Conservation (phyloP, 1,139 yeast genomes). For the Pichia inconspicua region DNA sequence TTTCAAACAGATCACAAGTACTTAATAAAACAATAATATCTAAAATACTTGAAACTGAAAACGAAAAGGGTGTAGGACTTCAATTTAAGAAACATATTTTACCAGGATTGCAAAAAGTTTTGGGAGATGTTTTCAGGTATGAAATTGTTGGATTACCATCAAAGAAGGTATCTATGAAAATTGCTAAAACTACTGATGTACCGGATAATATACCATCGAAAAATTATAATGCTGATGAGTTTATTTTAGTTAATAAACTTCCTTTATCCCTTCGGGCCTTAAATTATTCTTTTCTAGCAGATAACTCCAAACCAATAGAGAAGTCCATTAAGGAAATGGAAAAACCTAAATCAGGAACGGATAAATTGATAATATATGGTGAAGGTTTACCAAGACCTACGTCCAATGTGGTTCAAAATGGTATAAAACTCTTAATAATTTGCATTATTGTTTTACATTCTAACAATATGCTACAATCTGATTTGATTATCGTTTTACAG, state of each 20-base stretch:
- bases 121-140: conserved; percentile 19
- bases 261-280: conserved; percentile 19
- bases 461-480: conserved; percentile 31
- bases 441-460: conserved; percentile 27
- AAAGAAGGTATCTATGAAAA: conserved; percentile 1
- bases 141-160: conserved; percentile 22
- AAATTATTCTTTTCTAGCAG: conserved; percentile 15
- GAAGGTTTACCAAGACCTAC: conserved; percentile 22
- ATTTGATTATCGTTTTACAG: conserved; percentile 25
- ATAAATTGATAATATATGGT: conserved; percentile 3
- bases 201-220: neutral
- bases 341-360: neutral
- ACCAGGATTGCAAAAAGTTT: conserved; percentile 7
- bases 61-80: conserved; percentile 20
- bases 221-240: conserved; percentile 16
- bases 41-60: conserved; percentile 24
- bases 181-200: neutral
- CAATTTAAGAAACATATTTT: conserved; percentile 22
- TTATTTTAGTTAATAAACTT: conserved; percentile 20
- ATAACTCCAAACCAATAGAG: conserved; percentile 10
- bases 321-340: conserved; percentile 12
- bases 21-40: conserved; percentile 22
- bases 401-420: conserved; percentile 24
- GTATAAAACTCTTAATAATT: conserved; percentile 27
- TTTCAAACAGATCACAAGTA: conserved; percentile 22